Conservation (phyloP, 78 protist species). For the Dictyostelium firmibasis region DNA sequence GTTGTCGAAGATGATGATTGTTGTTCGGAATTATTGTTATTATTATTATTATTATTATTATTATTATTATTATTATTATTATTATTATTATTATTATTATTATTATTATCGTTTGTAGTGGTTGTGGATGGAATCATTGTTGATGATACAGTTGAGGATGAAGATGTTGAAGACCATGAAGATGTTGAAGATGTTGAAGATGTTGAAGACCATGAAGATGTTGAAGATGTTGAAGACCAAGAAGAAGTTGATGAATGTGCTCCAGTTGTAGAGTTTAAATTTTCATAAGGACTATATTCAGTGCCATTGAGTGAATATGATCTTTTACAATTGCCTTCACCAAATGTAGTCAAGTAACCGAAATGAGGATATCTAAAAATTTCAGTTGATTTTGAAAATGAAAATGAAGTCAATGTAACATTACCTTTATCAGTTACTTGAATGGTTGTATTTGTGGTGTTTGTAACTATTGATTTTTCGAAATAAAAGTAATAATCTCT, state of each 20-base stretch:
- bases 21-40: background rate
- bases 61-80: too few species aligned
- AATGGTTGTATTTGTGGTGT: background rate
- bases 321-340: constrained; percentile 25
- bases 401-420: background rate
- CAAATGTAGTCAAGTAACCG: constrained; percentile 35
- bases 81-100: background rate
- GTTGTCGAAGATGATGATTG: background rate
- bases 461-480: background rate
- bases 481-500: constrained; percentile 46
- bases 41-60: background rate
- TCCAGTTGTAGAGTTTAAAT: background rate
- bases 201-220: background rate
- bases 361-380: constrained; percentile 43
- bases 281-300: background rate
- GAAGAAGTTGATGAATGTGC: background rate
- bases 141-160: background rate
- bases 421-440: background rate
- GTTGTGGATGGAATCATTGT: background rate
- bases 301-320: constrained; percentile 24
- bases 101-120: background rate
- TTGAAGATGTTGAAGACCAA: background rate
- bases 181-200: background rate
- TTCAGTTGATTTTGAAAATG: background rate
- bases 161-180: background rate